Evolutionary conservation across 257 asterid species (phyloP), one percentile per base, ranked within the genome.

Genomic region (Ilex aquifolium): DNA sequence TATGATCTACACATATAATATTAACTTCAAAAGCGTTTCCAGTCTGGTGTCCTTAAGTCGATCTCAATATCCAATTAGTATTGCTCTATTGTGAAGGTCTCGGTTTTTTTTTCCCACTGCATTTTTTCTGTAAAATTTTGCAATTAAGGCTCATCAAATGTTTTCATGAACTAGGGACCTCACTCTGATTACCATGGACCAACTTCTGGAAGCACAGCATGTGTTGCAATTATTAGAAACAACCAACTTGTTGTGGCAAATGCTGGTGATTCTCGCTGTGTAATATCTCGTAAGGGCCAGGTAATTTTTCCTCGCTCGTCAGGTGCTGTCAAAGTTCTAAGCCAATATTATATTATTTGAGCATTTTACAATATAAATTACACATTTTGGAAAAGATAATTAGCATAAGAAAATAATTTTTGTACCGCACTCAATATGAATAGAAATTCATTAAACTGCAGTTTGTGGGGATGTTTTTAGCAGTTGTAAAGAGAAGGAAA

Each of bases 201-300:
- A 52, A 81, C 80, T 78, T 74, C 96, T 65, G 96, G 98, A 64
- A 70, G 89, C 81, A 91, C 98, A 54, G 96, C 96, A 56, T 91
- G 98, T 66, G 85, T 86, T 72, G 90, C 98, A 71, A 65, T 88
- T 60, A 63, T 91, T 53, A 87, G 67, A 65, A 69, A 78, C 63
- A 72, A 78, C 69, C 80, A 67, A 68, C 77, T 88, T 67, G 56
- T 86, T 57, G 98, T 88, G 60, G 97, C 96, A 76, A 91, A 91
- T 84, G 97, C 94, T 52, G 96, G 97, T 56, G 97, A 91, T 81
- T 88, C 98, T 57, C 93, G 98, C 30, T 91, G 98, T 13, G 91
- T 91, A 58, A 64, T 89, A 69, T 87, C 93, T 46, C 87, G 88
- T 64, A 82, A 85, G 56, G 95, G 95, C 55, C 76, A 83, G 95